Base-by-base conservation (phyloP, 1,284 basidiomycete genomes). In the Bjerkandera adusta region DNA sequence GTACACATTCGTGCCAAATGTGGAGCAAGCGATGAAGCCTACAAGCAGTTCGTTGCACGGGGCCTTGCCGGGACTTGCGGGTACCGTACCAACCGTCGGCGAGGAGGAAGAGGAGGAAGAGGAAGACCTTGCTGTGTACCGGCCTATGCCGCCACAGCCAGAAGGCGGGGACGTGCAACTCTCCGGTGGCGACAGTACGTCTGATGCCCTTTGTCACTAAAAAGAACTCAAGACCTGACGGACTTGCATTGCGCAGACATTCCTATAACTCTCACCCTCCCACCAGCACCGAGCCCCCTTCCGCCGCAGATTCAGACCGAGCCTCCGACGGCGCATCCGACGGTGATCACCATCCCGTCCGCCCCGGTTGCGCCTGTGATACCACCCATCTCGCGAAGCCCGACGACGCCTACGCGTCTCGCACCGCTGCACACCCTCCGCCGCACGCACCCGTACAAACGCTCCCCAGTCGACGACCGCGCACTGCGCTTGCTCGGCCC, bases 391-490 rank as follows among this genome's bases (percentile, higher is more conserved):
- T n/a, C n/a, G n/a, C n/a, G n/a, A n/a, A n/a, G n/a, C n/a, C n/a
- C n/a, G n/a, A n/a, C n/a, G n/a, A n/a, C n/a, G n/a, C n/a, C n/a
- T n/a, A n/a, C n/a, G n/a, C n/a, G n/a, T n/a, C 69, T 86, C 16
- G 79, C 77, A 2, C 81, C 83, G 8, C 68, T 86, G 38, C 67
- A 72, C 44, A 65, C 75, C 11, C 66, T 84, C 45, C 71, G 70
- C 40, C 72, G 81, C 11, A 65, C 59, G 25, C 77, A 79, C 55
- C 73, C 77, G 4, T 85, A 84, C 53, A 68, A 75, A 37, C 72
- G 84, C 48, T 72, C 82, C 51, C 78, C 78, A n/a, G 60, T 72
- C 20, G 84, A 87, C 60, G 85, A 86, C 55, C 72, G 71, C 49
- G 71, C 76, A 33, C 62, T 87, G 55, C 71, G 81, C 22, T 60